Evolutionary conservation across 2,329 filamentous ascomycete species (phyloP).

Genomic region (Ascochyta viciae-villosae): DNA sequence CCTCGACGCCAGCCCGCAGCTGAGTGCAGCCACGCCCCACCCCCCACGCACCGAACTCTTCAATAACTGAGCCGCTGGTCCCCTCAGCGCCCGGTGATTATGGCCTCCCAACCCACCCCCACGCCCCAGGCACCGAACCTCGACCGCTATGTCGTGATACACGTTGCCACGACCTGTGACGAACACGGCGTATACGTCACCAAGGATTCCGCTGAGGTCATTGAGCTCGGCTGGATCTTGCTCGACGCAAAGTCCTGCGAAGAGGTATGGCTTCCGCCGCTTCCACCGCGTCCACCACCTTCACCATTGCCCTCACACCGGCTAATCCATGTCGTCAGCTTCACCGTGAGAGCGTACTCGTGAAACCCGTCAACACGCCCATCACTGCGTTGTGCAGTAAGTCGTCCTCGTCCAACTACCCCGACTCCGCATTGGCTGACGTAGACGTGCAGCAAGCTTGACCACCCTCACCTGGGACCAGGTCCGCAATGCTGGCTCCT

Average conservation of each 20-base stretch:
- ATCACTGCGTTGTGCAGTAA: conserved; percentile 99
- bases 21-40: conserved; percentile 4
- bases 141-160: conserved; percentile 97
- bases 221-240: conserved; percentile 98
- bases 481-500: conserved; percentile 94
- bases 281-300: conserved; percentile 13
- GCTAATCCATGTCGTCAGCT: conserved; percentile 65
- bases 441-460: conserved; percentile 74
- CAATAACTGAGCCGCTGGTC: conserved; percentile 9
- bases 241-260: conserved; percentile 90
- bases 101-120: conserved; percentile 40
- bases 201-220: conserved; percentile 98
- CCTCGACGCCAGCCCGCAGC: conserved; percentile 19
- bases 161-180: conserved; percentile 98
- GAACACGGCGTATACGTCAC: conserved; percentile 99
- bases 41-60: conserved; percentile 7
- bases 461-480: conserved; percentile 99
- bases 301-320: conserved; percentile 17
- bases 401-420: conserved; percentile 44
- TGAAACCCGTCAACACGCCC: conserved; percentile 97
- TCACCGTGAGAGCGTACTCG: conserved; percentile 92
- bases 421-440: conserved; percentile 36
- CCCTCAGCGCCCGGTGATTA: conserved; percentile 20
- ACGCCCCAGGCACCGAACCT: conserved; percentile 58
- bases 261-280: conserved; percentile 68